Conservation (phyloP, 2,329 filamentous ascomycete genomes). For the Corynespora cassiicola region DNA sequence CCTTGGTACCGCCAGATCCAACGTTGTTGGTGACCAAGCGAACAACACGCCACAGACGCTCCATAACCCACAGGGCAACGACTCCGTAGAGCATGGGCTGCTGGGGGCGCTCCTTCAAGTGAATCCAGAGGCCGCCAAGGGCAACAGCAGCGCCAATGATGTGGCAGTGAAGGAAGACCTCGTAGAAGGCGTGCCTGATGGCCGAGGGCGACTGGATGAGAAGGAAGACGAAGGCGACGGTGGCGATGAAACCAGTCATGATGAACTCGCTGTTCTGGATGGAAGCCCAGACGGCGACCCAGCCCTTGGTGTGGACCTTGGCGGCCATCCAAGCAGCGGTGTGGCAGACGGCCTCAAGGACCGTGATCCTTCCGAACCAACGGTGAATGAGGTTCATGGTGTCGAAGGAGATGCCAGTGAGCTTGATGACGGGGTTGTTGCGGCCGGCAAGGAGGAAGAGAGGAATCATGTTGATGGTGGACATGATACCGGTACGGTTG, state of each 20-base stretch:
- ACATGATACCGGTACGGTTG: slow-evolving; percentile 73
- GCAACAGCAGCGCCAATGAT: slow-evolving; percentile 67
- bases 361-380: slow-evolving; percentile 79
- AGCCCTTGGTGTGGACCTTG: slow-evolving; percentile 55
- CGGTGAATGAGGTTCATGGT: slow-evolving; percentile 83
- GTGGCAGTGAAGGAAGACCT: slow-evolving; percentile 77
- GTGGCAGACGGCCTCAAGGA: slow-evolving; percentile 72
- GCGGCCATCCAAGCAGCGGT: slow-evolving; percentile 64
- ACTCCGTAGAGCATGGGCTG: slow-evolving; percentile 68
- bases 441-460: slow-evolving; percentile 76
- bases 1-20: slow-evolving; percentile 69
- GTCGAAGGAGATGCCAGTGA: slow-evolving; percentile 78
- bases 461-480: slow-evolving; percentile 79
- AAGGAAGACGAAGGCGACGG: slow-evolving; percentile 67
- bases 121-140: slow-evolving; percentile 72
- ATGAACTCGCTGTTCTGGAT: slow-evolving; percentile 57
- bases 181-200: slow-evolving; percentile 79
- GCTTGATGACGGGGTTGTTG: slow-evolving; percentile 78
- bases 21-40: slow-evolving; percentile 71
- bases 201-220: slow-evolving; percentile 73
- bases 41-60: slow-evolving; percentile 61
- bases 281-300: slow-evolving; percentile 52
- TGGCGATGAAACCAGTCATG: slow-evolving; percentile 68
- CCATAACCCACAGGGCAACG: slow-evolving; percentile 71
- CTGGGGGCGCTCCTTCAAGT: slow-evolving; percentile 62